A percentile compares a stretch with the other conserved stretches of the same genome.
Evolutionary conservation across 2,329 filamentous ascomycete species (phyloP).

Genomic region (Aspergillus sojae): DNA sequence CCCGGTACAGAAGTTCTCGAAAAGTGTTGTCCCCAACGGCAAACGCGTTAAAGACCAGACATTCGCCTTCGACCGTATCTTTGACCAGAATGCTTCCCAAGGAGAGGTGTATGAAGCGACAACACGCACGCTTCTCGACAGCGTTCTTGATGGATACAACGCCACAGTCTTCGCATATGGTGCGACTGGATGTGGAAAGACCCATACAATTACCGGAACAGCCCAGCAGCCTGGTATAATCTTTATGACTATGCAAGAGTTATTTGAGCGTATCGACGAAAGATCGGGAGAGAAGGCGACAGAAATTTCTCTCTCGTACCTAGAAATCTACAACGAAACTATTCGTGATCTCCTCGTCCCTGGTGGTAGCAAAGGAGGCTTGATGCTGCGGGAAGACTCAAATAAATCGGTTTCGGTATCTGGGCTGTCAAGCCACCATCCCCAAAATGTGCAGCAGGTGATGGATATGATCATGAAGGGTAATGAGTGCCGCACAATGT

Average conservation of each 20-base stretch:
- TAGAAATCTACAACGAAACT: slow-evolving; percentile 99
- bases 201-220: slow-evolving; percentile 94
- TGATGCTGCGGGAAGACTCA: slow-evolving; percentile 93
- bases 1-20: slow-evolving; percentile 83
- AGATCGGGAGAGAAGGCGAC: slow-evolving; percentile 82
- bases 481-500: slow-evolving; percentile 93
- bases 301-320: slow-evolving; percentile 88
- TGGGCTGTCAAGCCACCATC: slow-evolving; percentile 87
- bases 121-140: slow-evolving; percentile 86
- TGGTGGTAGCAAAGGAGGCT: slow-evolving; percentile 75
- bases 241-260: slow-evolving; percentile 97
- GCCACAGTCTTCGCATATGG: slow-evolving; percentile 98
- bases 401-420: slow-evolving; percentile 91
- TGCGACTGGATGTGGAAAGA: slow-evolving; percentile 97
- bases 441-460: slow-evolving; percentile 88
- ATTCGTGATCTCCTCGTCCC: slow-evolving; percentile 93
- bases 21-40: slow-evolving; percentile 76
- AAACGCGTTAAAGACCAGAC: slow-evolving; percentile 97
- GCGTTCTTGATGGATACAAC: slow-evolving; percentile 95
- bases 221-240: slow-evolving; percentile 94
- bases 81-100: slow-evolving; percentile 92
- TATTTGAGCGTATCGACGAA: slow-evolving; percentile 95
- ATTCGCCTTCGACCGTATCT: slow-evolving; percentile 94
- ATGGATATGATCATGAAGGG: slow-evolving; percentile 99
- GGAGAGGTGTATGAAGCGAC: slow-evolving; percentile 94